These are phyloP conservation scores for Melastoma malabathricum DNA, from an alignment of 345 rosid species.

Conservation along the genomic window DNA sequence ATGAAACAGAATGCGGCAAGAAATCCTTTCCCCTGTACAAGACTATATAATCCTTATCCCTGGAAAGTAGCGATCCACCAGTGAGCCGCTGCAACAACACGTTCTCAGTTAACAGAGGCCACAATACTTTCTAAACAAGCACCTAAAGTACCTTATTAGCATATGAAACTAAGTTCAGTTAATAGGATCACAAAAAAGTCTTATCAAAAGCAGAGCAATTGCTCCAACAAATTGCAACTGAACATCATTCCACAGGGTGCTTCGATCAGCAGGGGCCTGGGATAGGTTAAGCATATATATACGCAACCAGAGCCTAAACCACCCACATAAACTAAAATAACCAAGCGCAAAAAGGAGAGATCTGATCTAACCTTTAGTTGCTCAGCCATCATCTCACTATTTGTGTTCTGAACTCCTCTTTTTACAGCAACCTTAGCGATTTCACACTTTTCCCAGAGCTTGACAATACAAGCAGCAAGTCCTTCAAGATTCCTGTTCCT, in stretches of 20 bases:
- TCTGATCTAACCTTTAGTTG: slow-evolving; percentile 63
- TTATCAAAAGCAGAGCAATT: too few relatives aligned
- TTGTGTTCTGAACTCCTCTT: slow-evolving; percentile 78
- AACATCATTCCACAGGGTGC: too few relatives aligned
- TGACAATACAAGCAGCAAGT: slow-evolving; percentile 62
- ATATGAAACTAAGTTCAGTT: too few relatives aligned
- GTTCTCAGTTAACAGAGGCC: slow-evolving; percentile 12
- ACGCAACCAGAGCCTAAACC: too few relatives aligned
- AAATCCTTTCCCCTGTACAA: slow-evolving; percentile 95
- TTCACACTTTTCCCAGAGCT: slow-evolving; percentile 98
- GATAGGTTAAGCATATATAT: too few relatives aligned
- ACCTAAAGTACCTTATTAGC: neutral
- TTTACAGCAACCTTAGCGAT: slow-evolving; percentile 84
- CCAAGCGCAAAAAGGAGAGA: neutral
- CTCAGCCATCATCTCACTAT: slow-evolving; percentile 75
- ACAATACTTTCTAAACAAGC: neutral
- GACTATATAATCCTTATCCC: slow-evolving; percentile 74
- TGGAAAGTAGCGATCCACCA: slow-evolving; percentile 66
- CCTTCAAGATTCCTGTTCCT: slow-evolving; percentile 84
- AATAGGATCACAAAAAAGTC: too few relatives aligned
- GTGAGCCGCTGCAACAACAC: slow-evolving; percentile 62
- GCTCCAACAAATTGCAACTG: too few relatives aligned
- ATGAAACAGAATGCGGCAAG: slow-evolving; percentile 76
- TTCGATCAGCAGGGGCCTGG: too few relatives aligned
- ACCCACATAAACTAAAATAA: too few relatives aligned